These are phyloP conservation scores for Skeletonema menzelii DNA, from an alignment of 108 stramenopile species.

Conservation along the genomic window DNA sequence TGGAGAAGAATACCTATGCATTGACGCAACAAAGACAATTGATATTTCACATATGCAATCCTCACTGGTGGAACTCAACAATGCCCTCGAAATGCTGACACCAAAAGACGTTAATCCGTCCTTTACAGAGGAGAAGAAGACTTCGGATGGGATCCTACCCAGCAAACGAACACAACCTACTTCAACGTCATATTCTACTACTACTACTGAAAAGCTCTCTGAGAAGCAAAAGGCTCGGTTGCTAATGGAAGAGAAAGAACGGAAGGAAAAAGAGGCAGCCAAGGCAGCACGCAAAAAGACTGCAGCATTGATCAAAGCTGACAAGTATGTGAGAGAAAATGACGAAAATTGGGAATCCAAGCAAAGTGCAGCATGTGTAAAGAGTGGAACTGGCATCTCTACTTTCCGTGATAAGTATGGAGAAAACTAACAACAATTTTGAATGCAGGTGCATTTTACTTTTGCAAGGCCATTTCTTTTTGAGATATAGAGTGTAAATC, in stretches of 20 bases:
- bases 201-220: conserved; percentile 36
- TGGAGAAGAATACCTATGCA: conserved; percentile 21
- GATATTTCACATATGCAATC: conserved; percentile 21
- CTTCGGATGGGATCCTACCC: conserved; percentile 2
- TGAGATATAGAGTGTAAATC: background rate
- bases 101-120: conserved; percentile 3
- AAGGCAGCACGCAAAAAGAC: conserved; percentile 49
- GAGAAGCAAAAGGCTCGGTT: conserved; percentile 77
- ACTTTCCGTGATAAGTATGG: conserved; percentile 79
- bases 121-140: conserved; percentile 26
- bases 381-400: conserved; percentile 58
- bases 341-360: conserved; percentile 73
- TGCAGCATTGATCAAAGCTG: conserved; percentile 41
- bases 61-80: conserved; percentile 31
- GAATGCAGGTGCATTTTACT: background rate
- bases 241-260: conserved; percentile 57
- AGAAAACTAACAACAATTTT: conserved; percentile 40
- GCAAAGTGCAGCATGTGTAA: conserved; percentile 66
- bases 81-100: conserved; percentile 31
- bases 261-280: conserved; percentile 49
- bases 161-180: background rate
- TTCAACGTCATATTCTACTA: conserved; percentile 1
- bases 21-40: conserved; percentile 4
- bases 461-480: background rate
- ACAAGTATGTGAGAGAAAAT: conserved; percentile 68